Evolutionary conservation across 1,284 basidiomycete species (phyloP).

Genomic region (Ganoderma leucocontextum): DNA sequence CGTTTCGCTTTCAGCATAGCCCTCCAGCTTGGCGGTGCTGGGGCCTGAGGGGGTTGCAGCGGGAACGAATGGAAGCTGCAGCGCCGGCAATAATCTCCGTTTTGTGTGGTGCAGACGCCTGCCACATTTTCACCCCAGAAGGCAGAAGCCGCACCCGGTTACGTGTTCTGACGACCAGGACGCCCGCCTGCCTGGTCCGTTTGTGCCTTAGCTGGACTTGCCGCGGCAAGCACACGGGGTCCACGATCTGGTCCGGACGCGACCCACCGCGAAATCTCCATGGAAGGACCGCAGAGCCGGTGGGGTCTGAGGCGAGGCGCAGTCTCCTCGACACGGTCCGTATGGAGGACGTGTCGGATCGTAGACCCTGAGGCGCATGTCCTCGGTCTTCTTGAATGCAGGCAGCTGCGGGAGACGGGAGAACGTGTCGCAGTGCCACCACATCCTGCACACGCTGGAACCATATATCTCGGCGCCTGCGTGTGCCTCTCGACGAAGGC

Average conservation of each 20-base stretch:
- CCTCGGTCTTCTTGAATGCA: constrained; percentile 15
- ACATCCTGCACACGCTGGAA: constrained; percentile 23
- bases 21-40: neutral
- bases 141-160: constrained; percentile 25
- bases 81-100: constrained; percentile 30
- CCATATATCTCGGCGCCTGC: constrained; percentile 19
- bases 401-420: constrained; percentile 4
- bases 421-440: constrained; percentile 24
- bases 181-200: constrained; percentile 16
- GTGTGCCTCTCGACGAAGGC: constrained; percentile 9
- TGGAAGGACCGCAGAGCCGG: constrained; percentile 26
- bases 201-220: constrained; percentile 19
- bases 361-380: constrained; percentile 24
- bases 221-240: constrained; percentile 28
- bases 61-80: constrained; percentile 17
- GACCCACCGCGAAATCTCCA: constrained; percentile 26
- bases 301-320: constrained; percentile 20
- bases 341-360: constrained; percentile 18
- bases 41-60: neutral
- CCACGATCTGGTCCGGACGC: constrained; percentile 7
- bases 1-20: neutral
- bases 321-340: constrained; percentile 23
- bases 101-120: constrained; percentile 23
- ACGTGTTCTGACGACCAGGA: constrained; percentile 24
- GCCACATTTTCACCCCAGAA: constrained; percentile 23